A percentile compares a stretch with the other conserved stretches of the same genome.
Conservation (phyloP, 2,329 filamentous ascomycete species). For the Colletotrichum sp. region DNA sequence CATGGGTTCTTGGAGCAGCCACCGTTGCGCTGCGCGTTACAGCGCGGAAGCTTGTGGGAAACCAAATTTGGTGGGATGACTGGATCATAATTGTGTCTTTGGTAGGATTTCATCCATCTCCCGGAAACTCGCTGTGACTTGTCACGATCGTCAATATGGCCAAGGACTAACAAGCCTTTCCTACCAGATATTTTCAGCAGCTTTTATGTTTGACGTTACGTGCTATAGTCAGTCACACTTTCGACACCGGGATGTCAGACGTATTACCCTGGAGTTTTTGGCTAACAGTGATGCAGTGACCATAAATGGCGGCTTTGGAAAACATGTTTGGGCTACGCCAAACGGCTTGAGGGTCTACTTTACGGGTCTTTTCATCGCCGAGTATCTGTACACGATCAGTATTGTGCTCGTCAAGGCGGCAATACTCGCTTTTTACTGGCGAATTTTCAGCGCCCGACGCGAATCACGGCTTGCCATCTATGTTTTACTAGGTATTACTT, state of each 20-base stretch:
- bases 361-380: constrained; percentile 25
- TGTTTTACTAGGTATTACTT: constrained; percentile 14
- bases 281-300: constrained; percentile 6
- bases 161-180: not conserved
- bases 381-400: constrained; percentile 24
- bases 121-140: no score
- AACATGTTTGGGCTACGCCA: constrained; percentile 27
- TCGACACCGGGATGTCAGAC: not conserved
- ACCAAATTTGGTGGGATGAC: constrained; percentile 27
- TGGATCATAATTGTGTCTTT: constrained; percentile 27
- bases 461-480: constrained; percentile 25
- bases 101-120: constrained; percentile 10
- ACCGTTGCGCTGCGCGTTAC: constrained; percentile 23
- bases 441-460: constrained; percentile 23
- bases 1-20: constrained; percentile 20
- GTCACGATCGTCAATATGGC: not conserved
- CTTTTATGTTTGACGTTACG: constrained; percentile 19
- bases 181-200: constrained; percentile 9
- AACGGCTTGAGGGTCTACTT: constrained; percentile 20
- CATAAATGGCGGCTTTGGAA: constrained; percentile 23
- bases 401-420: constrained; percentile 26
- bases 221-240: constrained; percentile 22
- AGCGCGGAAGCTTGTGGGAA: constrained; percentile 21
- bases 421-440: constrained; percentile 30
- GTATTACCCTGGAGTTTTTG: not conserved